Evolutionary conservation across 306 rosid species (phyloP), one percentile per base, ranked within the genome.

Genomic region (Begonia loranthoides): DNA sequence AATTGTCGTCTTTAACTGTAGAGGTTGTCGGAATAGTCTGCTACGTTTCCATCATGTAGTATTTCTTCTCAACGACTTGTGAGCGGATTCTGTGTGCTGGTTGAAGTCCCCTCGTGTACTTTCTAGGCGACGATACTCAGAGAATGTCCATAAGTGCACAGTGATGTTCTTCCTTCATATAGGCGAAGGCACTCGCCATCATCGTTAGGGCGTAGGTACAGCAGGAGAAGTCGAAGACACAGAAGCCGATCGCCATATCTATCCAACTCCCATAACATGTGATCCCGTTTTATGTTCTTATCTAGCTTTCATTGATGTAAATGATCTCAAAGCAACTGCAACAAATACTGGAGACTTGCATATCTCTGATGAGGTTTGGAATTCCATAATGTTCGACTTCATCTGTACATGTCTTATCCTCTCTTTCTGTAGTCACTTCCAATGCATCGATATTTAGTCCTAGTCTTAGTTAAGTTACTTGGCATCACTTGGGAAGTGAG

Each of bases 161-260:
- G n/a, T n/a, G n/a, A n/a, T n/a, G n/a, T n/a, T n/a, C n/a, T n/a
- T n/a, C 95, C 95, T 62, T 79, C 84, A 1, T 69, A 80, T 54
- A 66, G 87, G 84, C 73, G 88, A 41, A 85, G 94, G 70, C 77
- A 38, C 67, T 90, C 87, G 2, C 95, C 95, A 2, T 80, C 99
- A 60, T 92, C 92, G 1, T 65, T 80, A 49, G 82, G 73, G 56
- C 76, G 71, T 70, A 74, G 82, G 76, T 55, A 67, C 70, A 69
- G 80, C 73, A 74, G 87, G 71, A 78, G 92, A 74, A 86, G 92
- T 62, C 67, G 79, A 57, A 72, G 87, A 67, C 85, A 82, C 67
- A 76, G 83, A 67, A 85, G 80, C 76, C 77, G 86, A 49, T 90
- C 95, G 55, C 95, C 92, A 1, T 82, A 85, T 76, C 70, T 83